Evolutionary conservation across 768 basidiomycete genomes (phyloP).

Genomic region (Russula foetens): DNA sequence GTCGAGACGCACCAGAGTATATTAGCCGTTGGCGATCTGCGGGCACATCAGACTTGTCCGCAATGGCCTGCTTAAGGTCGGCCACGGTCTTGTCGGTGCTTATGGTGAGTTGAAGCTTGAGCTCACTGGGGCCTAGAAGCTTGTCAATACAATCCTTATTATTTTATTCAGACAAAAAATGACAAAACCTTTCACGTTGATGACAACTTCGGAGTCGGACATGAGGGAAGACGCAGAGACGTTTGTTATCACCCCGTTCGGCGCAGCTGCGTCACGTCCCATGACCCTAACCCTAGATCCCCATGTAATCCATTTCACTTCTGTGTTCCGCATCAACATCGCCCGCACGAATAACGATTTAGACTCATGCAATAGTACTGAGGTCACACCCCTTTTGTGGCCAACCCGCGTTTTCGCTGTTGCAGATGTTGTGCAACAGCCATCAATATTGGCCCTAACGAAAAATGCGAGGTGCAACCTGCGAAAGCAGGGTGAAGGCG

Average conservation of each 20-base stretch:
- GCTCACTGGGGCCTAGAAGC: slow-evolving; percentile 70
- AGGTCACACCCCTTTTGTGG: too few relatives aligned
- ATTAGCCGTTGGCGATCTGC: slow-evolving; percentile 87
- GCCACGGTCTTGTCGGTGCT: slow-evolving; percentile 73
- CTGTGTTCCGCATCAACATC: too few relatives aligned
- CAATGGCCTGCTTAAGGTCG: slow-evolving; percentile 88
- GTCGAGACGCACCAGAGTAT: slow-evolving; percentile 61
- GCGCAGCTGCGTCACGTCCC: neutral
- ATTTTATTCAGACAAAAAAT: neutral
- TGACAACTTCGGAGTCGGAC: slow-evolving; percentile 26
- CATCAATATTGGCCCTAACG: too few relatives aligned
- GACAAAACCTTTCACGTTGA: slow-evolving; percentile 22
- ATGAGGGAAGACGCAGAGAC: slow-evolving; percentile 10
- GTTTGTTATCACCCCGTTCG: neutral
- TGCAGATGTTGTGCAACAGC: too few relatives aligned
- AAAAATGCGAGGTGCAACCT: too few relatives aligned
- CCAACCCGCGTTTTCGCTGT: too few relatives aligned
- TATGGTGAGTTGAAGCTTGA: slow-evolving; percentile 87
- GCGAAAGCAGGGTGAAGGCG: too few relatives aligned
- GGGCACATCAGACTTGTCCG: slow-evolving; percentile 75
- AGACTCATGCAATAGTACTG: too few relatives aligned
- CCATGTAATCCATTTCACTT: too few relatives aligned
- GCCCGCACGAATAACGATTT: too few relatives aligned
- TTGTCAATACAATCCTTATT: neutral
- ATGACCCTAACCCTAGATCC: slow-evolving; percentile 7